These are phyloP conservation scores for Flammula alnicola DNA, from an alignment of 1,284 basidiomycete species.

Conservation along the genomic window DNA sequence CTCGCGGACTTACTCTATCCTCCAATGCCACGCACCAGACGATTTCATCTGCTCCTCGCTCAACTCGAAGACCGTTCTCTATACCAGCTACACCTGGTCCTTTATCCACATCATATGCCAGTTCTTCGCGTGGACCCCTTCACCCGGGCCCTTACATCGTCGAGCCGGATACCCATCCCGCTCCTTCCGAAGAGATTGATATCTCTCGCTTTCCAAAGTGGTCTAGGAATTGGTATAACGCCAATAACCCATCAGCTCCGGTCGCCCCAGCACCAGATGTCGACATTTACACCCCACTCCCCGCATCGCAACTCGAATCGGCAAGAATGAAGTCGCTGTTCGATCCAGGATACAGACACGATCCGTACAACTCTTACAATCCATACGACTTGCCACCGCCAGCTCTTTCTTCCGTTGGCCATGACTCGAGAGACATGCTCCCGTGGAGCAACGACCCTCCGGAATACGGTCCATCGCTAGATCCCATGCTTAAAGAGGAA, in stretches of 20 bases:
- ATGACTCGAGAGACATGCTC: constrained; percentile 45
- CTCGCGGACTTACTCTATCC: constrained; percentile 48
- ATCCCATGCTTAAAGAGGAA: constrained; percentile 62
- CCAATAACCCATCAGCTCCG: constrained; percentile 23
- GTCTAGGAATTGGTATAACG: constrained; percentile 61
- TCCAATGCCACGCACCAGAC: constrained; percentile 38
- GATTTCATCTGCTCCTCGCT: constrained; percentile 23
- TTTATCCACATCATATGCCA: constrained; percentile 20
- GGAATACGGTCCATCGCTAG: constrained; percentile 45
- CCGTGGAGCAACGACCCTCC: constrained; percentile 53
- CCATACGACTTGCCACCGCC: constrained; percentile 26
- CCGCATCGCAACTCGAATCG: constrained; percentile 34
- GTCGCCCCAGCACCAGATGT: constrained; percentile 21
- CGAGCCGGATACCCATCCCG: constrained; percentile 25
- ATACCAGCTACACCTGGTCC: constrained; percentile 44
- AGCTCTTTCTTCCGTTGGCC: constrained; percentile 37
- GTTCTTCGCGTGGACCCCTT: constrained; percentile 17
- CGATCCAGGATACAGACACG: constrained; percentile 42
- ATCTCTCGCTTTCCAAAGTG: constrained; percentile 64
- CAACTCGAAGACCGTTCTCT: constrained; percentile 48
- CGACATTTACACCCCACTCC: constrained; percentile 41
- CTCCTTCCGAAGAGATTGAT: constrained; percentile 51
- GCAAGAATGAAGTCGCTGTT: constrained; percentile 37
- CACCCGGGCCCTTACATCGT: constrained; percentile 24
- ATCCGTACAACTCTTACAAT: constrained; percentile 26